Evolutionary conservation across 1,139 yeast genomes (phyloP), one percentile per base, ranked within the genome.

Genomic region (Lodderomyces jiufengensis): DNA sequence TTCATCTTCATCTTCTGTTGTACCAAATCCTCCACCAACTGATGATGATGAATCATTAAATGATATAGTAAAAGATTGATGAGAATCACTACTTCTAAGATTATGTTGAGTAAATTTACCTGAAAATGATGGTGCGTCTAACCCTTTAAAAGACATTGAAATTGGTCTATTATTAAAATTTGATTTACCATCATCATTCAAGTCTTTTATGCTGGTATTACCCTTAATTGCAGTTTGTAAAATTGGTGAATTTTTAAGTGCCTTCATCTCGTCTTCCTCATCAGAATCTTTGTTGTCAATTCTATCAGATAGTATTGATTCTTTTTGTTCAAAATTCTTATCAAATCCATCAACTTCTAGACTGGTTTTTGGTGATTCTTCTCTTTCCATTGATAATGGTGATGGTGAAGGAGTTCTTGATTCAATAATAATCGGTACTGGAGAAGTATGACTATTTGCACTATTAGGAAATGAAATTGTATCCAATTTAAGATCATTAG

Each of bases 101-200:
- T 55, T 47, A 34, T 54, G 63, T 30, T 49, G 52, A 5, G 55
- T 52, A 14, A 65, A 40, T 34, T 64, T 59, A 13, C 66, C 60
- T 8, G 61, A 69, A 46, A 78, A 74, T 1, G 76, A 64, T 1
- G 86, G 81, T 0, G 79, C 82, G 38, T 63, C 70, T 40, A 80
- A 56, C 0, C 87, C 87, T 46, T 73, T 72, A 56, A 79, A 80
- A 1, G 87, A 79, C 82, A 78, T 74, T 2, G 85, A 78, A 5
- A 79, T 63, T 10, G 85, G 85, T 42, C 86, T 63, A 32, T 56
- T 52, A 21, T 52, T 54, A 34, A 38, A 40, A 7, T 39, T 35
- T 16, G 40, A 38, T 18, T 35, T 47, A 2, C 52, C 52, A 22
- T 48, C 33, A n/a, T 30, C 28, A 11, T 20, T 15, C n/a, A n/a